These are phyloP conservation scores for Blastobotrys ciferrii DNA, from an alignment of 1,139 yeast species.

Conservation along the genomic window DNA sequence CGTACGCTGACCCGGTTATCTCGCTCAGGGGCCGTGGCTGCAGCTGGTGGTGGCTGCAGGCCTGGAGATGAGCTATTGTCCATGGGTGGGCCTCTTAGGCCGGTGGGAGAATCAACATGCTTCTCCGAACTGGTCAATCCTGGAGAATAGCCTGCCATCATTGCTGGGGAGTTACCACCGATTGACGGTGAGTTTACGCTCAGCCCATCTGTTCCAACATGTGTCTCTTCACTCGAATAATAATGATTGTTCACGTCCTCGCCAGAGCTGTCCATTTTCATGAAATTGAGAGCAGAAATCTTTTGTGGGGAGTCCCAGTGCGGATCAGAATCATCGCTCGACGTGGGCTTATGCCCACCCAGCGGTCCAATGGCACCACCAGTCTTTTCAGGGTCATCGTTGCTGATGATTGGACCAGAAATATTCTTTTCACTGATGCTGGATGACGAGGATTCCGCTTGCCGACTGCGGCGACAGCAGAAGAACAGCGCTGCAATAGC, in stretches of 20 bases:
- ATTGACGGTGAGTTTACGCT: constrained; percentile 13
- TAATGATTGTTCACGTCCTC: constrained; percentile 24
- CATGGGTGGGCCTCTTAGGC: constrained; percentile 1
- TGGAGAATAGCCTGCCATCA: not conserved
- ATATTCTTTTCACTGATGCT: constrained; percentile 36
- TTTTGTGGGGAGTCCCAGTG: constrained; percentile 38
- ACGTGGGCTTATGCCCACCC: not conserved
- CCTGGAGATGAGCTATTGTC: constrained; percentile 16
- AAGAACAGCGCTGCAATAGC: constrained; percentile 50
- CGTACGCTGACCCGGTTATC: constrained; percentile 7
- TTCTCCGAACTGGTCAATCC: not conserved
- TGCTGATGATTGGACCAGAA: constrained; percentile 30
- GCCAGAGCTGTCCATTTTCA: constrained; percentile 34
- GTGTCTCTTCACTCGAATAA: constrained; percentile 41
- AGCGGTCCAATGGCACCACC: not conserved
- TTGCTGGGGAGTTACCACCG: constrained; percentile 6
- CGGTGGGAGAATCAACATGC: not conserved
- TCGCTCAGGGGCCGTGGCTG: not conserved
- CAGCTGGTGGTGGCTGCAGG: constrained; percentile 2
- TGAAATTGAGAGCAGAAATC: constrained; percentile 36
- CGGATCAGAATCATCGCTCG: constrained; percentile 16
- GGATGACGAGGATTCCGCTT: constrained; percentile 30
- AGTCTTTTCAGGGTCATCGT: constrained; percentile 17
- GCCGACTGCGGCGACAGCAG: constrained; percentile 55
- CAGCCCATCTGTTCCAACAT: constrained; percentile 32